Evolutionary conservation across 23 red algal genomes (phyloP).

Genomic region (Pyropia haitanensis): DNA sequence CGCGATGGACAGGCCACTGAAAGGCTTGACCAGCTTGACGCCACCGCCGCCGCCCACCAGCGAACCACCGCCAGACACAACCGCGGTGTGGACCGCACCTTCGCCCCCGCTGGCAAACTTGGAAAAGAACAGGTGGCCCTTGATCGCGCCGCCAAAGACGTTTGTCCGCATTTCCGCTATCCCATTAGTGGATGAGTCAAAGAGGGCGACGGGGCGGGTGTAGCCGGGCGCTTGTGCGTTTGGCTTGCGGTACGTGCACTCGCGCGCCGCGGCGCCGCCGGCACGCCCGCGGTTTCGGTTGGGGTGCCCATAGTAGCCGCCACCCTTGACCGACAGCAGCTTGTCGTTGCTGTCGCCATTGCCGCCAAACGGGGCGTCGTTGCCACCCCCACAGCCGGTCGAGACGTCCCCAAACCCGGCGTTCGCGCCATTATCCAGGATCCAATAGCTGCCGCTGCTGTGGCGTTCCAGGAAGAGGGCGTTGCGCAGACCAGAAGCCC

Average conservation of each 20-base stretch:
- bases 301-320: constrained; percentile 32
- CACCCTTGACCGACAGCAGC: constrained; percentile 11
- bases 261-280: constrained; percentile 3
- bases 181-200: constrained; percentile 24
- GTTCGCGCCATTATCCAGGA: constrained; percentile 32
- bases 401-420: constrained; percentile 35
- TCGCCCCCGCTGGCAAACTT: constrained; percentile 25
- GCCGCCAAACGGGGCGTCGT: too few relatives aligned
- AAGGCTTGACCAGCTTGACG: constrained; percentile 8
- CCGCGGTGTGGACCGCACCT: constrained; percentile 19
- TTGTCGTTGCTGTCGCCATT: constrained; percentile 3
- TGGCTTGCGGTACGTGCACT: not conserved
- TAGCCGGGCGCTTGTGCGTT: constrained; percentile 3
- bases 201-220: constrained; percentile 33
- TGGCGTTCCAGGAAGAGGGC: constrained; percentile 20
- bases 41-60: constrained; percentile 9
- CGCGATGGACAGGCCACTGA: constrained; percentile 10
- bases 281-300: constrained; percentile 48
- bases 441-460: constrained; percentile 18
- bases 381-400: constrained; percentile 5
- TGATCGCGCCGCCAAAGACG: constrained; percentile 14
- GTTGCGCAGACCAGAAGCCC: constrained; percentile 26
- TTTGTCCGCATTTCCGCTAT: constrained; percentile 28
- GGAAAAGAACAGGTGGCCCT: constrained; percentile 37
- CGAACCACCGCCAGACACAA: constrained; percentile 1